Conservation (phyloP, 164 flowering plant genomes). For the Chimonanthus praecox region DNA sequence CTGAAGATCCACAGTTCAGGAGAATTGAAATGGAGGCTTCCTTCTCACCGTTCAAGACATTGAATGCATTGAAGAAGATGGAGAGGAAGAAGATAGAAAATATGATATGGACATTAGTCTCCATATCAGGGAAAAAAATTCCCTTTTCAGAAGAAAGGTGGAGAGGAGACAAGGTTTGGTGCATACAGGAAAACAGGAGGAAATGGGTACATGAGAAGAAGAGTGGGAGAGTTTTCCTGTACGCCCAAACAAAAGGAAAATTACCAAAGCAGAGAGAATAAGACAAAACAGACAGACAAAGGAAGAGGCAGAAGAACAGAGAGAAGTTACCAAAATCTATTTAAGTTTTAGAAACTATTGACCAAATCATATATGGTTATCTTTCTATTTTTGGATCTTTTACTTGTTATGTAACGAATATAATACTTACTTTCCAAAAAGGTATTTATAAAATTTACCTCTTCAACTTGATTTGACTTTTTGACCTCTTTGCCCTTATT, state of each 20-base stretch:
- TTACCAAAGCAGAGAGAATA: not conserved
- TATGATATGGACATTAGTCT: constrained; percentile 12
- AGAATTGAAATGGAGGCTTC: constrained; percentile 15
- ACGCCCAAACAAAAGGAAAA: constrained; percentile 8
- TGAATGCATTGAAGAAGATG: not conserved
- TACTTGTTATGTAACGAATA: too few relatives aligned
- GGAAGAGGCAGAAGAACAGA: not conserved
- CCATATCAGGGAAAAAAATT: constrained; percentile 21
- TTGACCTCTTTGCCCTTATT: not conserved
- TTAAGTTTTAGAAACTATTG: too few relatives aligned
- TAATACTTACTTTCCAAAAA: too few relatives aligned
- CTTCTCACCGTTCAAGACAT: constrained; percentile 7
- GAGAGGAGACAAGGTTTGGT: not conserved
- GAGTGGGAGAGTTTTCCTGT: constrained; percentile 16
- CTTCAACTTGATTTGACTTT: not conserved
- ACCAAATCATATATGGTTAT: not conserved
- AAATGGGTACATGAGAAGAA: not conserved
- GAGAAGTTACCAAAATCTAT: not conserved
- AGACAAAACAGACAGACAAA: not conserved
- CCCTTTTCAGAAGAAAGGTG: constrained; percentile 1
- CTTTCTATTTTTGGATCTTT: too few relatives aligned
- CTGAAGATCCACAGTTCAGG: constrained; percentile 37
- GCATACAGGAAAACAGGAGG: constrained; percentile 15
- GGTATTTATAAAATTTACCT: not conserved
- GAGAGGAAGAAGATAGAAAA: constrained; percentile 19